Evolutionary conservation across 2,329 filamentous ascomycete species (phyloP).

Genomic region (Nemania abortiva): DNA sequence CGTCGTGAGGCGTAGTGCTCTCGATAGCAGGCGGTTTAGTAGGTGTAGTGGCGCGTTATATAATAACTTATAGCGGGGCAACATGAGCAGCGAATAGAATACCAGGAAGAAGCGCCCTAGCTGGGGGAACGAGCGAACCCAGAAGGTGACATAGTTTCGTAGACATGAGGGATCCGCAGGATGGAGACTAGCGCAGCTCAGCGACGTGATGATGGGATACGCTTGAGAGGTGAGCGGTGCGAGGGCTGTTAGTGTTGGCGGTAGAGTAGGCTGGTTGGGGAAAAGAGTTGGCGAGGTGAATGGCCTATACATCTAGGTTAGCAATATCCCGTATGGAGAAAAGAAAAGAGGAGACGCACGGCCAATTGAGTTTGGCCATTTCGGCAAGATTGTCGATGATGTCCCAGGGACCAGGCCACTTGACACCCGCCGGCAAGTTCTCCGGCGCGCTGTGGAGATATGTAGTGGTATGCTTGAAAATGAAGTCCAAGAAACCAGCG

Average conservation of each 20-base stretch:
- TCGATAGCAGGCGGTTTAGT: conserved; percentile 73
- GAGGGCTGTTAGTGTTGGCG: conserved; percentile 74
- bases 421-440: conserved; percentile 72
- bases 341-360: conserved; percentile 64
- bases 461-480: conserved; percentile 79
- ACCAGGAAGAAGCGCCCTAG: conserved; percentile 82
- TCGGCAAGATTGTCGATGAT: conserved; percentile 84
- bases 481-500: conserved; percentile 58
- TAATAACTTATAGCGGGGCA: conserved; percentile 76
- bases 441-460: conserved; percentile 82
- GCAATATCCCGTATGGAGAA: not conserved
- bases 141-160: conserved; percentile 88
- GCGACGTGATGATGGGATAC: conserved; percentile 84
- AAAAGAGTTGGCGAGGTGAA: conserved; percentile 91
- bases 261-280: conserved; percentile 76
- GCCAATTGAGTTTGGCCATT: conserved; percentile 87
- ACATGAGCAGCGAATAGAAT: conserved; percentile 77
- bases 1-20: conserved; percentile 78
- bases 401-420: conserved; percentile 81
- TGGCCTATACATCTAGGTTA: conserved; percentile 60
- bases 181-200: conserved; percentile 92
- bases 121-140: conserved; percentile 83
- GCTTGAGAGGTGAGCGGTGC: conserved; percentile 84
- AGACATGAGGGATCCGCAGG: conserved; percentile 88
- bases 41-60: conserved; percentile 76